Evolutionary conservation across 371 early-diverging fungal species (phyloP).

Genomic region (Cladochytrium tenue): DNA sequence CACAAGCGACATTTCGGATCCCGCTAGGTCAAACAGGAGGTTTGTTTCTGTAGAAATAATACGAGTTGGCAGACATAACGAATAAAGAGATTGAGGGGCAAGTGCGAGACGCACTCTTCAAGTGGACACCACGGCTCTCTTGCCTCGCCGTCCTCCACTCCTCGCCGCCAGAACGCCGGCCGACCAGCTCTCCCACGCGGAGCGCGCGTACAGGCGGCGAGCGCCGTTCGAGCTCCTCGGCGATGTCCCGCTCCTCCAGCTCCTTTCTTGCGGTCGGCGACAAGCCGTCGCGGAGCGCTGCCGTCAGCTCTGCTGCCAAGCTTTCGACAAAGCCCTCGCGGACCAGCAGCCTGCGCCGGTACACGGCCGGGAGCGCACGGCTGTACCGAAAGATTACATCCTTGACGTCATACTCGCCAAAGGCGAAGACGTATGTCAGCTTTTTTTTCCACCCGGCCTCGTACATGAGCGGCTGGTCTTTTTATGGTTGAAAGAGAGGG

Average conservation of each 20-base stretch:
- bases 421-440: slow-evolving; percentile 60
- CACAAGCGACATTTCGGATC: slow-evolving; percentile 4
- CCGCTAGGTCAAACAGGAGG: slow-evolving; percentile 41
- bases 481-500: too few species aligned
- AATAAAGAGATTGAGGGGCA: background rate
- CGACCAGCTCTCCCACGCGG: slow-evolving; percentile 40
- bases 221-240: slow-evolving; percentile 49
- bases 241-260: slow-evolving; percentile 31
- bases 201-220: slow-evolving; percentile 23
- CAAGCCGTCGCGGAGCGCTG: slow-evolving; percentile 10
- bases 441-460: slow-evolving; percentile 75
- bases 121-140: slow-evolving; percentile 25
- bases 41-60: slow-evolving; percentile 25
- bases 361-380: slow-evolving; percentile 24
- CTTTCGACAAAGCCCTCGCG: slow-evolving; percentile 50
- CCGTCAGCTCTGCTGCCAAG: slow-evolving; percentile 17
- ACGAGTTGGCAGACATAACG: slow-evolving; percentile 16
- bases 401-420: slow-evolving; percentile 52
- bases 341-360: slow-evolving; percentile 52
- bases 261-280: slow-evolving; percentile 14
- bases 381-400: slow-evolving; percentile 60
- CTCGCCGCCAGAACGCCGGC: slow-evolving; percentile 60
- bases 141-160: slow-evolving; percentile 53
- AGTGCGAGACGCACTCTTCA: background rate
- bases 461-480: slow-evolving; percentile 59